Evolutionary conservation across 176 grass and related monocot species (phyloP), one percentile per base, ranked within the genome.

Genomic region (Puccinellia tenuiflora): DNA sequence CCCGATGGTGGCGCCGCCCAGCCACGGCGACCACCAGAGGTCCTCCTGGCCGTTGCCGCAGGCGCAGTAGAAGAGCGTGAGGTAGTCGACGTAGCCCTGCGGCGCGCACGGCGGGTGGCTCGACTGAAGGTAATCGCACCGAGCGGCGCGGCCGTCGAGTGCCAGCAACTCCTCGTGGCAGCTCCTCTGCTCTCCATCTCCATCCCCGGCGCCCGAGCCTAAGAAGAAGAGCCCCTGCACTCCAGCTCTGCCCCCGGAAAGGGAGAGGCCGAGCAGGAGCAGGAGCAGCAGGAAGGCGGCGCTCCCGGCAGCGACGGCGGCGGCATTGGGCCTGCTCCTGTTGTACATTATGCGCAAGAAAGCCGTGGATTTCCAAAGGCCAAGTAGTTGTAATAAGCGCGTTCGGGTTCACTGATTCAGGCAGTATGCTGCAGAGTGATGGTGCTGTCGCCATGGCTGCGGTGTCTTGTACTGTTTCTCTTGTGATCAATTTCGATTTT

Each of bases 71-170:
- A n/a, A n/a, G n/a, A n/a, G n/a, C n/a, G n/a, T n/a, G n/a, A n/a
- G n/a, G n/a, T n/a, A n/a, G 3, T 91, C 71, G 15, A 94, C 73
- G 81, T 91, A 97, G 83, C n/a, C n/a, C n/a, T n/a, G n/a, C n/a
- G n/a, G n/a, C n/a, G n/a, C n/a, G n/a, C n/a, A n/a, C n/a, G n/a
- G 85, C 13, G 18, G 5, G n/a, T 76, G 86, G 64, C 33, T 38
- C 13, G 79, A 46, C 12, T 68, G 16, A 31, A 97, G 75, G 78
- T 89, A 94, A 5, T 67, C 10, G 84, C 92, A 97, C 46, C 82
- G 63, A 15, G 75, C 45, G 0, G 26, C 34, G 29, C 65, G 7
- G 62, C 85, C 90, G 1, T 56, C 46, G 67, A 97, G 48, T 12
- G 35, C 4, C n/a, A 45, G 52, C 30, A 97, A 68, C 34, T 69